These are phyloP conservation scores for Podaxis sp. DNA, from an alignment of 768 basidiomycete genomes.

Conservation along the genomic window DNA sequence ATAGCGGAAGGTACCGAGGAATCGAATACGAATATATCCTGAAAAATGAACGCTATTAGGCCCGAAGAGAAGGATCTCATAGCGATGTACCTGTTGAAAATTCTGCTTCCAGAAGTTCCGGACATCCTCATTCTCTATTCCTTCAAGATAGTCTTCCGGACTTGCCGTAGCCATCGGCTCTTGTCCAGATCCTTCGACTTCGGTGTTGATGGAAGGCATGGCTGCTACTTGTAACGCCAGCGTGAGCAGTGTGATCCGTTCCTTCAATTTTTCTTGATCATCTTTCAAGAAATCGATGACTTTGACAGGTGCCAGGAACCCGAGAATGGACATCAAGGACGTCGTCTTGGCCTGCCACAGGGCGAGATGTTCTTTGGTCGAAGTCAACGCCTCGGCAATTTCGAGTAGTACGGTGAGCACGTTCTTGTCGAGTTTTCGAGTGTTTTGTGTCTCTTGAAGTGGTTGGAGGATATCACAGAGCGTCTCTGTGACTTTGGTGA, in stretches of 20 bases:
- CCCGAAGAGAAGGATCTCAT: not conserved
- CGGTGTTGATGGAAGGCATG: constrained; percentile 18
- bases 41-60: not conserved
- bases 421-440: constrained; percentile 17
- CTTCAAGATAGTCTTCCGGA: not conserved
- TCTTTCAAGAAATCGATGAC: constrained; percentile 22
- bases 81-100: constrained; percentile 24
- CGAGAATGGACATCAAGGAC: constrained; percentile 15
- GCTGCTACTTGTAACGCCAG: constrained; percentile 9
- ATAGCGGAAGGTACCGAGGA: constrained; percentile 16
- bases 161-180: not conserved
- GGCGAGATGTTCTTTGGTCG: constrained; percentile 21
- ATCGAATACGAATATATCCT: not conserved
- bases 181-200: constrained; percentile 17
- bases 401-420: not conserved
- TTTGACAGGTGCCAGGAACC: constrained; percentile 22
- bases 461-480: constrained; percentile 21
- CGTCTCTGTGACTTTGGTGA: constrained; percentile 19
- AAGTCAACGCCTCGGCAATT: constrained; percentile 21
- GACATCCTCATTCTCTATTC: constrained; percentile 17
- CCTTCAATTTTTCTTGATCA: constrained; percentile 23
- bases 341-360: constrained; percentile 20
- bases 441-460: constrained; percentile 15
- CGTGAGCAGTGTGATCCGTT: constrained; percentile 24
- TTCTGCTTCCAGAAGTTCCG: constrained; percentile 24